Conservation (phyloP, 2,329 filamentous ascomycete species). For the Paecilomyces niveus region DNA sequence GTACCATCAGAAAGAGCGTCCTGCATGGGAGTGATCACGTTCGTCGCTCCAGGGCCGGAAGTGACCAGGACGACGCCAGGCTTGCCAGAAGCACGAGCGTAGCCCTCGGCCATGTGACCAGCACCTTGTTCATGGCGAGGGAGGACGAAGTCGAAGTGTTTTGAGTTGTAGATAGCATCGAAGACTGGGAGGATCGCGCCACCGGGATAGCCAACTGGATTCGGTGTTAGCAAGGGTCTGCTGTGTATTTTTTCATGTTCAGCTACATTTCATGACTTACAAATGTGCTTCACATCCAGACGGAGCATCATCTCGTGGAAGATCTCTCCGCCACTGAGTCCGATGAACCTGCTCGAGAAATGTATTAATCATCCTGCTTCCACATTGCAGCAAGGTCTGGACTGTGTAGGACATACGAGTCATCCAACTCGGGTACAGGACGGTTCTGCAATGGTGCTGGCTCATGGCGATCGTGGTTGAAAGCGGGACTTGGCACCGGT, state of each 20-base stretch:
- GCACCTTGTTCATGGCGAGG: slow-evolving; percentile 96
- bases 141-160: slow-evolving; percentile 92
- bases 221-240: not conserved
- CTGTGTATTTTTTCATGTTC: too few species aligned
- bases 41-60: slow-evolving; percentile 92
- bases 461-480: slow-evolving; percentile 55
- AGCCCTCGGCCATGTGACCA: slow-evolving; percentile 97
- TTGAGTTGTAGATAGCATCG: slow-evolving; percentile 97
- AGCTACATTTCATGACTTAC: slow-evolving; percentile 49
- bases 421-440: slow-evolving; percentile 61
- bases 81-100: slow-evolving; percentile 86
- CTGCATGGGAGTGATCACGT: slow-evolving; percentile 93
- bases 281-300: slow-evolving; percentile 86
- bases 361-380: slow-evolving; percentile 5
- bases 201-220: slow-evolving; percentile 75
- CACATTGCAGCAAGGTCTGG: not conserved
- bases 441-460: slow-evolving; percentile 61
- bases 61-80: slow-evolving; percentile 95
- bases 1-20: slow-evolving; percentile 93
- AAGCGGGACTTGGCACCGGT: slow-evolving; percentile 56
- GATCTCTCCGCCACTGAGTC: slow-evolving; percentile 90
- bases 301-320: slow-evolving; percentile 99
- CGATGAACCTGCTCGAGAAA: slow-evolving; percentile 62
- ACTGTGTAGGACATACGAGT: slow-evolving; percentile 56
- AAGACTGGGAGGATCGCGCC: slow-evolving; percentile 96